Evolutionary conservation across 1,139 yeast genomes (phyloP).

Genomic region (Candida pseudocylindracea): DNA sequence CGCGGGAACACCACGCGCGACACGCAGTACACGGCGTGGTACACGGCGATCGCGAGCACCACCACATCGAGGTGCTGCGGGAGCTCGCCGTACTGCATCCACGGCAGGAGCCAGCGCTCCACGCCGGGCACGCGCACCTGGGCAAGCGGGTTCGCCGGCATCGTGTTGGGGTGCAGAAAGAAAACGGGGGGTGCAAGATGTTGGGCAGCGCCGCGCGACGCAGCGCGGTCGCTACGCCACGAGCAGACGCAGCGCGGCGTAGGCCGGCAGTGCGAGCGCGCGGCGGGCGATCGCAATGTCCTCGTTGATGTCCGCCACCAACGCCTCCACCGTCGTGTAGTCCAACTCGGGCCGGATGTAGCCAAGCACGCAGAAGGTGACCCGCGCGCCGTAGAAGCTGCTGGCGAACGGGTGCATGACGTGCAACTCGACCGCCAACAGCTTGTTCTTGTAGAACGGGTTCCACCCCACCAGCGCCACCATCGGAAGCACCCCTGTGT

Average conservation of each 20-base stretch:
- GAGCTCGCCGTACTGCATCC: no score
- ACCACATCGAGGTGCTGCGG: no score
- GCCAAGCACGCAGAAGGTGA: constrained; percentile 56
- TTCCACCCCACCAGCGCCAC: constrained; percentile 95
- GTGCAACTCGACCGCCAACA: constrained; percentile 73
- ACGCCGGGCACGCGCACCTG: no score
- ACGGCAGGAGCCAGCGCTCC: no score
- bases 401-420: constrained; percentile 48
- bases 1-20: no score
- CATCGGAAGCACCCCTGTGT: constrained; percentile 45
- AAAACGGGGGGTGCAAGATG: no score
- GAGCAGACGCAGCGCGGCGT: constrained; percentile 1
- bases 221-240: background rate
- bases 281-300: constrained; percentile 53
- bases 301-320: constrained; percentile 61
- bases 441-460: constrained; percentile 67
- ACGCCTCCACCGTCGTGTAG: constrained; percentile 69
- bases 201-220: background rate
- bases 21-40: no score
- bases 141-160: no score
- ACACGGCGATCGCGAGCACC: no score
- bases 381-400: constrained; percentile 65
- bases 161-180: no score
- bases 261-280: constrained; percentile 13
- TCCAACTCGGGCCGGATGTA: constrained; percentile 81